Base-by-base conservation (phyloP, 768 basidiomycete species). In the Naganishia vishniacii region DNA sequence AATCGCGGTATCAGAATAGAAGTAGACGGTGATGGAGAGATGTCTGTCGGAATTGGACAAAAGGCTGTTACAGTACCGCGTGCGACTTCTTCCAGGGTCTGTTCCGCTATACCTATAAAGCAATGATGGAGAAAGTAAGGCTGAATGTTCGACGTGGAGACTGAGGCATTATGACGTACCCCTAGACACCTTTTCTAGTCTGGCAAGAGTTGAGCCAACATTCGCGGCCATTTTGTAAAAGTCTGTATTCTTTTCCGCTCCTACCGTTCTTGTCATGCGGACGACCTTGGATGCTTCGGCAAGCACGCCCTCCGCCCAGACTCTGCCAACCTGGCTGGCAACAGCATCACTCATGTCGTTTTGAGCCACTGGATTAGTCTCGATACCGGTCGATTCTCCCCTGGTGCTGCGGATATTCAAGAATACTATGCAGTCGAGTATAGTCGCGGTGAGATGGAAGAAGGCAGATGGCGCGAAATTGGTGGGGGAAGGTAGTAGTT, bases 401-500 rank as follows among this genome's bases (percentile, higher is more conserved):
- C 40, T 56, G 34, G 34, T 42, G 18, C 29, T 51, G 16, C 49
- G 23, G 18, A 63, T 42, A 13, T 49, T 51, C 23, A 88, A 76
- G 70, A 86, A 87, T 0, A 83, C 77, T 13, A 84, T 72, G 69
- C 85, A 88, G 75, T 95, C 92, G 8, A 88, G 75, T 3, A 89
- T 70, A 0, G 88, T 82, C 0, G 83, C 80, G 18, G 87, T 77
- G 77, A 91, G 88, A 11, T 88, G 85, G 34, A 67, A 72, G 60
- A 74, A 68, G 0, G 84, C 81, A 4, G 83, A 83, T 12, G 82
- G 79, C 8, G 79, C 37, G 16, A 51, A 51, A 18, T 34, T 47
- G 31, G 62, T 40, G 11, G 62, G 13, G 12, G 84, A 80, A 37
- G 81, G 83, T 4, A 88, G 80, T 0, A 86, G 84, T 25, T 84